Evolutionary conservation across 139 green algal genomes (phyloP).

Genomic region (Chlorella ohadii): DNA sequence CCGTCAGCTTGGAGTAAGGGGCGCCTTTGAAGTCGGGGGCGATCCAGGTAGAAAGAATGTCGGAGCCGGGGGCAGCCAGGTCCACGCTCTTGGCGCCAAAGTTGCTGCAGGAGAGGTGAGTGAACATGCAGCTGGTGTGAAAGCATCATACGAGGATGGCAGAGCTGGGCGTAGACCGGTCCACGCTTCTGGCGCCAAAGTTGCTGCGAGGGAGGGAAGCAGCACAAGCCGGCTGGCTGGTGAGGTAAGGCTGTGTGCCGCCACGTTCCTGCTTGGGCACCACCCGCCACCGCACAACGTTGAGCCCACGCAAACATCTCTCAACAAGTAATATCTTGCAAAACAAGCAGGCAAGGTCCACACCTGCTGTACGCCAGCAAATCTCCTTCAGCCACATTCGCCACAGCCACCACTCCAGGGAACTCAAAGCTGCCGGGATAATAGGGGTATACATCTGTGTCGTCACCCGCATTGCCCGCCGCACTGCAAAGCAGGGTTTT

Average conservation of each 20-base stretch:
- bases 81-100: slow-evolving; percentile 19
- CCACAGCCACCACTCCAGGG: slow-evolving; percentile 16
- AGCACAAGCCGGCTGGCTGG: too few species aligned
- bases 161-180: not conserved
- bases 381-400: not conserved
- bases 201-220: not conserved
- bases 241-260: too few species aligned
- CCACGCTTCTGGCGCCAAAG: not conserved
- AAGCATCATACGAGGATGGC: too few species aligned
- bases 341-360: not conserved
- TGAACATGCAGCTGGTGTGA: not conserved
- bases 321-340: too few species aligned
- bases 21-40: not conserved
- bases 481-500: not conserved
- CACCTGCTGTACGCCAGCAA: not conserved
- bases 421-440: slow-evolving; percentile 15
- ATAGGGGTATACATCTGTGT: not conserved
- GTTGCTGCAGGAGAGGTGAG: slow-evolving; percentile 13
- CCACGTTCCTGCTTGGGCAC: too few species aligned
- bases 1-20: not conserved
- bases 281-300: too few species aligned
- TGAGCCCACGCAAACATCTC: too few species aligned
- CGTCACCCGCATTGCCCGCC: not conserved
- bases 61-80: slow-evolving; percentile 22
- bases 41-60: slow-evolving; percentile 39